Evolutionary conservation across 495 filamentous ascomycete species (phyloP).

Genomic region (Podospora anserina): DNA sequence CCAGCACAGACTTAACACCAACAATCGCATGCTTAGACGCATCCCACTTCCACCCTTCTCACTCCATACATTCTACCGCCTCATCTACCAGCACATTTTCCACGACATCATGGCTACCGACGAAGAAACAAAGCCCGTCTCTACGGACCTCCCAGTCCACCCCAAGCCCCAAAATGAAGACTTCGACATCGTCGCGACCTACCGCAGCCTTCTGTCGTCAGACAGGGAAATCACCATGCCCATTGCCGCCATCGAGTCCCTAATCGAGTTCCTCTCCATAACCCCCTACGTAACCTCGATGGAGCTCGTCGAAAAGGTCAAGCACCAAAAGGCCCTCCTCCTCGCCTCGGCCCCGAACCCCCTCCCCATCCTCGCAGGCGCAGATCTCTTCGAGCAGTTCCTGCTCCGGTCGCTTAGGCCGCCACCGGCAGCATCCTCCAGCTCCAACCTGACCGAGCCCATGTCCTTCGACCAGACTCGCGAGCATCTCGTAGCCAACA

Average conservation of each 20-base stretch:
- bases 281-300: conserved; percentile 79
- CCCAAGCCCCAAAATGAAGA: conserved; percentile 11
- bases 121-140: conserved; percentile 4
- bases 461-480: conserved; percentile 78
- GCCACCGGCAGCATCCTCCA: conserved; percentile 39
- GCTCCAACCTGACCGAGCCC: conserved; percentile 51
- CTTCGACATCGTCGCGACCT: conserved; percentile 51
- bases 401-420: conserved; percentile 61
- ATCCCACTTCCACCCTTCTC: conserved; percentile 26
- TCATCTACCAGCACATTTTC: neutral
- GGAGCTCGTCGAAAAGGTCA: conserved; percentile 84
- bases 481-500: conserved; percentile 77
- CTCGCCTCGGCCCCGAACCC: conserved; percentile 76
- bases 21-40: conserved; percentile 25
- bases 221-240: conserved; percentile 92
- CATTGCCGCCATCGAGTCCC: conserved; percentile 89
- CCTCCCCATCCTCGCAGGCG: conserved; percentile 86
- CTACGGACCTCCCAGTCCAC: conserved; percentile 18
- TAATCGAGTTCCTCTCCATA: conserved; percentile 76
- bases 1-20: neutral
- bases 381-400: conserved; percentile 93
- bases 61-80: conserved; percentile 17
- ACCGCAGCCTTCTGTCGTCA: conserved; percentile 48
- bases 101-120: conserved; percentile 23
- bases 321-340: conserved; percentile 61